Base-by-base conservation (phyloP, 495 filamentous ascomycete species). In the Geopyxis carbonaria region DNA sequence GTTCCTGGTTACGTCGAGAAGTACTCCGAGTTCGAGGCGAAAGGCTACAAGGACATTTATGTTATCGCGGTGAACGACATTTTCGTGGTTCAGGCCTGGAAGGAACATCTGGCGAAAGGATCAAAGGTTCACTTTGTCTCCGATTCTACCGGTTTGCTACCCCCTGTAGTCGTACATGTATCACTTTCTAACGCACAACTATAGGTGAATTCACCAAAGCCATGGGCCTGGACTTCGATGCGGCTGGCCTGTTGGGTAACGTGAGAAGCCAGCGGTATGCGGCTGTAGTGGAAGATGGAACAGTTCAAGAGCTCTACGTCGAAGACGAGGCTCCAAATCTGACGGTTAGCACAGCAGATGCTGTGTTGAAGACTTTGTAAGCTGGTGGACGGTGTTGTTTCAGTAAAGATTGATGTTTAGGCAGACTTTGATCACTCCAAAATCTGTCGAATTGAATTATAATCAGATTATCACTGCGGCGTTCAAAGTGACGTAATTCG, bases 191-290 rank as follows among this genome's bases (percentile, higher is more conserved):
- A n/a, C 25, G 25, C 25, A n/a, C 25, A 7, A n/a, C 25, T 5
- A 34, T 15, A 53, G 50, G 68, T 32, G 62, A 69, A 40, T 94
- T 92, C 66, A 89, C 80, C 44, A 74, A 83, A 50, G 78, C 80
- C n/a, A 68, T 94, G 2, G 86, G 92, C 42, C 69, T 94, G 21
- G 66, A 65, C 37, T 93, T 92, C 51, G 86, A 95, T 45, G 80
- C 75, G 28, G 63, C 67, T 18, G 66, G 80, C 18, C 76, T 95
- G 59, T 92, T 97, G 52, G 89, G 89, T 31, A 75, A 75, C 44
- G 59, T 66, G 44, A 73, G 89, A 39, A 76, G 75, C 61, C 93
- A 93, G 76, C 72, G 89, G 30, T 97, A 91, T 53, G 80, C 76
- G 19, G 64, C 87, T 23, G 64, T 80, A 16, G 61, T 86, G 37